Base-by-base conservation (phyloP, 345 rosid species). In the Eucalyptus globulus region DNA sequence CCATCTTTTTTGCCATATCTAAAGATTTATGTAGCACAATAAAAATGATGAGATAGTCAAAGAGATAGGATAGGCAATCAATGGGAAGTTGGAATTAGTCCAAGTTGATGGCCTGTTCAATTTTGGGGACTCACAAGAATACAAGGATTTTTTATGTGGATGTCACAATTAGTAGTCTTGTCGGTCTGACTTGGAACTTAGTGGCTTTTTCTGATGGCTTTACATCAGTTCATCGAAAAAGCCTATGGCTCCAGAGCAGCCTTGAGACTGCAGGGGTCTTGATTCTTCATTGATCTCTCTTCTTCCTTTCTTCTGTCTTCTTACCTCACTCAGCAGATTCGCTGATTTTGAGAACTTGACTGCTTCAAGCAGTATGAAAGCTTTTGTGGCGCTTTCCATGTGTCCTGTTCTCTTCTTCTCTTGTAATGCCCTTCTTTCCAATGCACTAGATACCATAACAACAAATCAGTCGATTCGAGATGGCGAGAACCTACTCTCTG, bases 401-500 rank as follows among this genome's bases (percentile, higher is more conserved):
- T 56, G 62, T 56, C 62, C 13, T 22, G 62, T 56, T 56, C 62
- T 56, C 13, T 56, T 56, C 13, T 56, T 56, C 62, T 56, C 62
- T 56, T 56, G 62, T 56, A 22, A 24, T 6, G 69, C 34, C 14
- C 69, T 27, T 27, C 31, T 62, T 62, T 62, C 69, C 34, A 6
- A 9, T 67, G 91, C 88, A 9, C 60, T 40, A 21, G 90, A 93
- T 81, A 86, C 88, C 40, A 87, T 93, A 40, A 47, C 67, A 44
- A 85, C 29, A 10, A 88, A 67, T 29, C 88, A 53, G 27, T 40
- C 91, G 4, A 87, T 93, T 49, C 89, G 21, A 62, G 93, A 92
- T 34, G 93, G 92, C 6, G 87, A 89, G 54, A 91, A 89, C 7
- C 40, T 92, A 45, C 90, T 90, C 65, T 91, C 91, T 7, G 37